Percentiles rank a stretch among this genome's conserved stretches.
Conservation (phyloP, 129 eudicot genomes). For the Gnaphalium uliginosum region DNA sequence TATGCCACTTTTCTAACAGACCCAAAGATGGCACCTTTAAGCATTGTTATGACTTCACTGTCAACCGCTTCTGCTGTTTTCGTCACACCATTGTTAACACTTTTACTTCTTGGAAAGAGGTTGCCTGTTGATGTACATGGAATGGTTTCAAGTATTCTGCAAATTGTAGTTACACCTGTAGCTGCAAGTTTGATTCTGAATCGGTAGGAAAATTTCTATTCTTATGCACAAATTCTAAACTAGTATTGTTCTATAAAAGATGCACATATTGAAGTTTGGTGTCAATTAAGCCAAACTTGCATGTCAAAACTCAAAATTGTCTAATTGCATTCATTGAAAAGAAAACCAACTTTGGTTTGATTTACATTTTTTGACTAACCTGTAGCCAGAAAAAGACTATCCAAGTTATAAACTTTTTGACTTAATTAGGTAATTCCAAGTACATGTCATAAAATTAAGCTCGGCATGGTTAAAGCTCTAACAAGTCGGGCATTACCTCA, state of each 20-base stretch:
- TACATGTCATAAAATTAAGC: not conserved
- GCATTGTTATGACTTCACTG: conserved; percentile 88
- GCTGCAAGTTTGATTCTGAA: conserved; percentile 73
- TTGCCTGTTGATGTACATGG: conserved; percentile 83
- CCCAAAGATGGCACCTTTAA: conserved; percentile 80
- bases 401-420: not conserved
- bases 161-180: conserved; percentile 78
- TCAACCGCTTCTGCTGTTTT: conserved; percentile 81
- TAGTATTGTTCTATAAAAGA: not conserved
- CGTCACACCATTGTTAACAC: conserved; percentile 69
- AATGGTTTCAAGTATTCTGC: conserved; percentile 76
- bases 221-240: not conserved
- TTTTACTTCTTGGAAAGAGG: conserved; percentile 74
- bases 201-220: conserved; percentile 36
- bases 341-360: not conserved
- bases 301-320: not conserved
- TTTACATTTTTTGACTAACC: not conserved
- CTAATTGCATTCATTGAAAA: not conserved
- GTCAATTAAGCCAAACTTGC: not conserved
- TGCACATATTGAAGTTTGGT: not conserved
- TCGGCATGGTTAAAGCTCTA: not conserved
- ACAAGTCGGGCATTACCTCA: not conserved
- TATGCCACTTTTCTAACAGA: conserved; percentile 89
- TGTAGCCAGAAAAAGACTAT: not conserved
- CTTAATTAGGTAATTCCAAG: not conserved